Evolutionary conservation across 768 basidiomycete species (phyloP), one percentile per base, ranked within the genome.

Genomic region (Obba rivulosa): DNA sequence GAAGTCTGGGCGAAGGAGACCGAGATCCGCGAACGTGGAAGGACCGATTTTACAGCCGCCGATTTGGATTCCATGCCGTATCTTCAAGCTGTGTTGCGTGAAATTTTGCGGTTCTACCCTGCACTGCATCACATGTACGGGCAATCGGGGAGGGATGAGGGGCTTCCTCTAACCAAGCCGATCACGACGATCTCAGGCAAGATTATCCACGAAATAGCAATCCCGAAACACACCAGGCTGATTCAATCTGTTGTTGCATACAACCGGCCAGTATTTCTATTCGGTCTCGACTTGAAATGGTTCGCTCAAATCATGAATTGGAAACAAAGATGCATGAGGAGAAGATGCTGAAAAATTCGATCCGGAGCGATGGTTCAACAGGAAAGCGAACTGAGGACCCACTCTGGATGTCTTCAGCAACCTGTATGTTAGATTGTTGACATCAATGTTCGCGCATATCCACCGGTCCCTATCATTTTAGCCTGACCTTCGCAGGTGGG

Each of bases 111-210:
- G 14, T 72, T 75, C 46, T 75, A 79, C 50, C 77, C 79, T 25
- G 77, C 77, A 1, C 57, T 77, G 13, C 74, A 77, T 37, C 72
- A 76, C 16, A 72, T 72, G n/a, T 70, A 74, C 39, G 74, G 84
- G 21, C 64, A 73, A 45, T 70, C 81, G 0, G 66, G 62, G 1
- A 61, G 65, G 18, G 82, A 86, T 53, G 77, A 82, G 45, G 58
- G 80, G 21, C 58, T 87, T 20, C 81, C 85, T 0, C 71, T 87
- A 28, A 74, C 78, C 5, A 71, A 63, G 47, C 78, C 80, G 1
- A 71, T 82, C 41, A 65, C 54, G 47, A 75, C 72, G 3, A 65
- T 64, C 20, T 69, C 70, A 1, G 81, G 80, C 4, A 64, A 72
- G 48, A 45, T 65, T 10, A 59, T 77, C 36, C 61, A 55, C 9